phyloP scores from a whole-genome alignment of 2,329 filamentous ascomycete species.

The Cercospora sojina region DNA sequence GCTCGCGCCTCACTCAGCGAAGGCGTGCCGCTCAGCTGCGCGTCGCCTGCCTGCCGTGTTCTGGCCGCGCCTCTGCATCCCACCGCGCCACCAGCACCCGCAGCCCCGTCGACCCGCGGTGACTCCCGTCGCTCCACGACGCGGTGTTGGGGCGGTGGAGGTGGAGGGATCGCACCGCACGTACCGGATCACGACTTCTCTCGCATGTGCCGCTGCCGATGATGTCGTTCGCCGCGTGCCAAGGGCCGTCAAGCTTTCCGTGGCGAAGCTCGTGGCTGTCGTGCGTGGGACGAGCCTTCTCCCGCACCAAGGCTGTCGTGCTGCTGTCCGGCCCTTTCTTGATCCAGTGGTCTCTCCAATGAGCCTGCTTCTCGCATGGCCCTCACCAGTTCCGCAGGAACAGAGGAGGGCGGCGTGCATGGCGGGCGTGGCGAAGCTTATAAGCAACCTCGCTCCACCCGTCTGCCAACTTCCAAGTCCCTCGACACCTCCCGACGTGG shows the following conservation, averaged over 20 bases:
- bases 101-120: neutral
- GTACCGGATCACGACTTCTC: no score
- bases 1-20: neutral
- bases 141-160: neutral
- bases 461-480: neutral
- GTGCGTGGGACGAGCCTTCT: neutral
- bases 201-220: neutral
- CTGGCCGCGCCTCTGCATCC: neutral
- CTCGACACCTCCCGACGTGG: neutral
- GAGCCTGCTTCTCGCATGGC: neutral
- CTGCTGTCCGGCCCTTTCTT: neutral
- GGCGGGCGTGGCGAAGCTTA: neutral
- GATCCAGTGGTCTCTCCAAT: neutral
- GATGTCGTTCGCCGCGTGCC: neutral
- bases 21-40: neutral
- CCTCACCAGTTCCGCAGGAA: neutral
- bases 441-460: neutral
- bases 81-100: neutral
- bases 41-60: neutral
- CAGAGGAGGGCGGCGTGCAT: neutral
- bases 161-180: neutral
- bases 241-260: constrained; percentile 14
- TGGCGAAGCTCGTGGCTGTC: neutral
- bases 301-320: neutral
- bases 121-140: neutral